These are phyloP conservation scores for Tephrocybe sp. DNA, from an alignment of 768 basidiomycete species.

Conservation along the genomic window DNA sequence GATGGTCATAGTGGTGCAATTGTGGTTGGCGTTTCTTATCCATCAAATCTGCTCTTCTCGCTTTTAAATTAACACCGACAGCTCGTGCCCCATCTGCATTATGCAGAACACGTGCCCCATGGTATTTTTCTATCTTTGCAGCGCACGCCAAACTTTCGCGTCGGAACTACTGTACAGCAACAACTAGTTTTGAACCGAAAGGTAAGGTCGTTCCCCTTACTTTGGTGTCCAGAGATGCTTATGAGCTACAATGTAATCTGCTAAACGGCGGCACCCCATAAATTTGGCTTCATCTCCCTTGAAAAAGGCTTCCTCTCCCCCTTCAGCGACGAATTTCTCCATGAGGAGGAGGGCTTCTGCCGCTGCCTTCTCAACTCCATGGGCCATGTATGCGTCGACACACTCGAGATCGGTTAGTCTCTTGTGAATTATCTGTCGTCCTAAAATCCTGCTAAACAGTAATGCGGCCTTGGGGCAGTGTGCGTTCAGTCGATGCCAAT, in stretches of 20 bases:
- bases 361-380: slow-evolving; percentile 17
- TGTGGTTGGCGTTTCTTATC: no score
- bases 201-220: not conserved
- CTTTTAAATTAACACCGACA: no score
- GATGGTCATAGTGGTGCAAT: slow-evolving; percentile 25
- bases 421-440: slow-evolving; percentile 25
- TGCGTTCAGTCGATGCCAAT: no score
- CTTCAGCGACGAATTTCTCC: slow-evolving; percentile 19
- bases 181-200: no score
- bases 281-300: slow-evolving; percentile 14
- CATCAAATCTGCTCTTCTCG: no score
- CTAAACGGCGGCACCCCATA: slow-evolving; percentile 21
- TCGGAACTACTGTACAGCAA: no score
- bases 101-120: no score
- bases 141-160: no score
- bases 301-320: slow-evolving; percentile 21
- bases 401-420: slow-evolving; percentile 18
- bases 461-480: slow-evolving; percentile 18
- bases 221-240: slow-evolving; percentile 13
- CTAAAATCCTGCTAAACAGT: slow-evolving; percentile 22
- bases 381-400: slow-evolving; percentile 10
- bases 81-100: no score
- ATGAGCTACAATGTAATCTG: slow-evolving; percentile 23
- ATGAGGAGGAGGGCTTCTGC: slow-evolving; percentile 14
- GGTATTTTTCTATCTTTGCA: no score